These are phyloP conservation scores for Verticillium dahliae DNA, from an alignment of 2,329 filamentous ascomycete genomes.

Conservation along the genomic window DNA sequence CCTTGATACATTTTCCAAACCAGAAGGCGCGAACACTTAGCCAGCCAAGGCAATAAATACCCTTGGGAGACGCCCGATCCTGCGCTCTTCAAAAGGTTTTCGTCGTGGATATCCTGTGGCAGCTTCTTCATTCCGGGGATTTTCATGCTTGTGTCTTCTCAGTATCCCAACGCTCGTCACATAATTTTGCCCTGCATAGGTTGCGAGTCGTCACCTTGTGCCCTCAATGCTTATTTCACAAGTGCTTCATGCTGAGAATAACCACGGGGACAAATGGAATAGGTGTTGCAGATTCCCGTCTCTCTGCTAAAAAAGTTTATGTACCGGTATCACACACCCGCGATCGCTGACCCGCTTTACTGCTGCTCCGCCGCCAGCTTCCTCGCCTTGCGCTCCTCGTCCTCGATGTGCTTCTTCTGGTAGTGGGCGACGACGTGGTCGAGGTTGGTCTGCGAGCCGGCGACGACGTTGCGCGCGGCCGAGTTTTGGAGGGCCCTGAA, in stretches of 20 bases:
- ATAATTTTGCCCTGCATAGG: too few relatives aligned
- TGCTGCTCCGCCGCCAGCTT: constrained; percentile 20
- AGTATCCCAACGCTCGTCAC: too few relatives aligned
- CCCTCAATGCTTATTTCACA: too few relatives aligned
- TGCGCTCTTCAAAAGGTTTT: too few relatives aligned
- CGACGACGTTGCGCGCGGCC: constrained; percentile 45
- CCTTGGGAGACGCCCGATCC: too few relatives aligned
- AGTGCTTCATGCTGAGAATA: not conserved
- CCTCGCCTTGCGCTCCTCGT: constrained; percentile 48
- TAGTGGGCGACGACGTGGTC: constrained; percentile 53
- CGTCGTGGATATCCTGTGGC: too few relatives aligned
- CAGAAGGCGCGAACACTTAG: too few relatives aligned
- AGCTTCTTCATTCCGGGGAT: too few relatives aligned
- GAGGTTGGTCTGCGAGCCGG: constrained; percentile 47
- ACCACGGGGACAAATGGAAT: not conserved
- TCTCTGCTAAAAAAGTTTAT: constrained; percentile 2
- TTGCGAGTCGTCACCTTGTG: too few relatives aligned
- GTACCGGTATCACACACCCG: constrained; percentile 12
- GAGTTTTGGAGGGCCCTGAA: constrained; percentile 43
- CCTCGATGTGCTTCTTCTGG: constrained; percentile 43
- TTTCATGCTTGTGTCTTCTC: too few relatives aligned
- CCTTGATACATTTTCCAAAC: too few relatives aligned
- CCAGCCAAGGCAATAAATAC: too few relatives aligned
- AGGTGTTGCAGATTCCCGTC: not conserved
- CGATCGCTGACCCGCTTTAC: not conserved